Conservation (phyloP, 1,139 yeast genomes). For the Suhomyces atakaporum region DNA sequence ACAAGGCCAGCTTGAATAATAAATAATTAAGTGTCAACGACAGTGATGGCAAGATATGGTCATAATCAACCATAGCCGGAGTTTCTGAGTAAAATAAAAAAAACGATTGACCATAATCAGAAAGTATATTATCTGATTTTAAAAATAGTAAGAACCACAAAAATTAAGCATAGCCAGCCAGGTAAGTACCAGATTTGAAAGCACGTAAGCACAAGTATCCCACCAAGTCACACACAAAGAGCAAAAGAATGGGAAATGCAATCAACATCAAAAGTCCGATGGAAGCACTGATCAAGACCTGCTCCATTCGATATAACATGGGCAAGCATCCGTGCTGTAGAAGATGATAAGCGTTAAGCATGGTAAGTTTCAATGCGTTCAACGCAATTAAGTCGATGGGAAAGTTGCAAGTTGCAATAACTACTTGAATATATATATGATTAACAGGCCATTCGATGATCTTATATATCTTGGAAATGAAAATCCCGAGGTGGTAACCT, state of each 20-base stretch:
- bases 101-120: too few species aligned
- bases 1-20: slow-evolving; percentile 1
- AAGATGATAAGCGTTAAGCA: too few species aligned
- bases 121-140: too few species aligned
- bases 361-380: neutral
- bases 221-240: slow-evolving; percentile 11
- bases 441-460: slow-evolving; percentile 1
- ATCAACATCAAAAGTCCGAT: slow-evolving; percentile 11
- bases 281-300: slow-evolving; percentile 10
- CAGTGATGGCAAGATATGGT: too few species aligned
- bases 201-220: slow-evolving; percentile 14
- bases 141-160: neutral
- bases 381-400: neutral
- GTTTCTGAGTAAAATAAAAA: too few species aligned
- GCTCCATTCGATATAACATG: slow-evolving; percentile 9
- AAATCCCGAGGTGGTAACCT: slow-evolving; percentile 4
- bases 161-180: neutral
- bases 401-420: neutral
- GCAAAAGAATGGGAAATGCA: slow-evolving; percentile 9
- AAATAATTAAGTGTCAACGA: slow-evolving; percentile 5
- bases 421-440: neutral
- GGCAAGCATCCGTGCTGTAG: slow-evolving; percentile 10
- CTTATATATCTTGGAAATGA: slow-evolving; percentile 2
- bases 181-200: slow-evolving; percentile 9
- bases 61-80: too few species aligned